phyloP scores from a whole-genome alignment of 768 basidiomycete species.

The Suillus ampliporus region DNA sequence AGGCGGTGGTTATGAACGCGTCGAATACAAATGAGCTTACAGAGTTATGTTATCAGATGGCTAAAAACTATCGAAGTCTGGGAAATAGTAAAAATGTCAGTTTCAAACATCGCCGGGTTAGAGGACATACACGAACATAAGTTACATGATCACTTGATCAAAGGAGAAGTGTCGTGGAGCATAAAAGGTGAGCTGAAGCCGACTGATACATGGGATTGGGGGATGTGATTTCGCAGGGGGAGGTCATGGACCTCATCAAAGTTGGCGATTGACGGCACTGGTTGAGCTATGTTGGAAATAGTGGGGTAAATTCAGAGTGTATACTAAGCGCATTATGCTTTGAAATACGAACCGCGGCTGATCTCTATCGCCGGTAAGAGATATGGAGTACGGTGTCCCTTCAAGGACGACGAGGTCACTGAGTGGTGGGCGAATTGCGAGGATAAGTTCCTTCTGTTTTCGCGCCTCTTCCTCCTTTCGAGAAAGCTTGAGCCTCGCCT shows the following conservation, averaged over 20 bases:
- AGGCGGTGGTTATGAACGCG: not conserved
- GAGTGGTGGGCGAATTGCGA: slow-evolving; percentile 11
- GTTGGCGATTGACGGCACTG: not conserved
- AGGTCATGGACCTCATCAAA: not conserved
- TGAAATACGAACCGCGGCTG: not conserved
- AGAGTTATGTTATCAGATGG: slow-evolving; percentile 1
- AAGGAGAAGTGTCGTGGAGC: not conserved
- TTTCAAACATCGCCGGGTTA: not conserved
- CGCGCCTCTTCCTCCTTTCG: slow-evolving; percentile 33
- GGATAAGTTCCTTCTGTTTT: slow-evolving; percentile 27
- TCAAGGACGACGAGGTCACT: not conserved
- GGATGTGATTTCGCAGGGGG: not conserved
- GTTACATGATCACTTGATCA: not conserved
- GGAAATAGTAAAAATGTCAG: not conserved
- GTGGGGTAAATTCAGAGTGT: not conserved
- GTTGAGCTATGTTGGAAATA: not conserved
- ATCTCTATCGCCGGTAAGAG: not conserved
- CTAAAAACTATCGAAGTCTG: slow-evolving; percentile 2
- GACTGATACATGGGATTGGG: not conserved
- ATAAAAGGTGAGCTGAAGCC: not conserved
- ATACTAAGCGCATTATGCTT: not conserved
- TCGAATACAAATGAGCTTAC: not conserved
- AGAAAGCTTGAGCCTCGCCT: slow-evolving; percentile 37
- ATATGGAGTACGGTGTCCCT: not conserved
- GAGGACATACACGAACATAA: not conserved